Evolutionary conservation across 306 rosid genomes (phyloP).

Genomic region (Castanea sativa): DNA sequence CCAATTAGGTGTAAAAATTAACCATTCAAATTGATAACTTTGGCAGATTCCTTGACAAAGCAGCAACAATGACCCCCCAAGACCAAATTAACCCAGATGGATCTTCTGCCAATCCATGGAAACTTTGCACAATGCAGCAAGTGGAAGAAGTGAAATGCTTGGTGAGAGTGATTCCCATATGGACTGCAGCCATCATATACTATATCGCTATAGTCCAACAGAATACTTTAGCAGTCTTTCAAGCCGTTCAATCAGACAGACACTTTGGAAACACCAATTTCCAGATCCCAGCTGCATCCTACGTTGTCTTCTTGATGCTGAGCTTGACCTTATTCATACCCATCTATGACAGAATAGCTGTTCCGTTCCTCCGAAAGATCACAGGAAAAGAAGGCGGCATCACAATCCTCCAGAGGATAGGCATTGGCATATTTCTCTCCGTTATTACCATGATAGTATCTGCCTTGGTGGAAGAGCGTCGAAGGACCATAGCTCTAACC

Average conservation of each 20-base stretch:
- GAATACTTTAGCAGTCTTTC: constrained; percentile 58
- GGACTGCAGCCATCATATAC: constrained; percentile 49
- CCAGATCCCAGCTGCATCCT: constrained; percentile 73
- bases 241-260: constrained; percentile 81
- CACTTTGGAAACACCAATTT: constrained; percentile 44
- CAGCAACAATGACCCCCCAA: constrained; percentile 53
- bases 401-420: constrained; percentile 74
- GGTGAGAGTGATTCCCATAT: constrained; percentile 68
- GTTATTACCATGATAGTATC: constrained; percentile 50
- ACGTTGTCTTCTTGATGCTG: constrained; percentile 54
- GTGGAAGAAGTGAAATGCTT: constrained; percentile 86
- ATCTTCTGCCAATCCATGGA: constrained; percentile 72
- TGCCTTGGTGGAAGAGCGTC: constrained; percentile 44
- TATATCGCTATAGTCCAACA: constrained; percentile 45
- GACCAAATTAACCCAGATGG: constrained; percentile 64
- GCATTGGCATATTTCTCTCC: constrained; percentile 61
- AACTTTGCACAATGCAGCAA: constrained; percentile 74
- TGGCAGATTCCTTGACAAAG: constrained; percentile 70
- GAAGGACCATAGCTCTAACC: constrained; percentile 50
- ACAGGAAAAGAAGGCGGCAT: constrained; percentile 68
- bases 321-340: constrained; percentile 64
- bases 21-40: neutral
- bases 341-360: constrained; percentile 58
- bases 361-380: constrained; percentile 48
- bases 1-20: neutral